phyloP scores from a whole-genome alignment of 2,329 filamentous ascomycete genomes.

The Fusarium bulbicola region DNA sequence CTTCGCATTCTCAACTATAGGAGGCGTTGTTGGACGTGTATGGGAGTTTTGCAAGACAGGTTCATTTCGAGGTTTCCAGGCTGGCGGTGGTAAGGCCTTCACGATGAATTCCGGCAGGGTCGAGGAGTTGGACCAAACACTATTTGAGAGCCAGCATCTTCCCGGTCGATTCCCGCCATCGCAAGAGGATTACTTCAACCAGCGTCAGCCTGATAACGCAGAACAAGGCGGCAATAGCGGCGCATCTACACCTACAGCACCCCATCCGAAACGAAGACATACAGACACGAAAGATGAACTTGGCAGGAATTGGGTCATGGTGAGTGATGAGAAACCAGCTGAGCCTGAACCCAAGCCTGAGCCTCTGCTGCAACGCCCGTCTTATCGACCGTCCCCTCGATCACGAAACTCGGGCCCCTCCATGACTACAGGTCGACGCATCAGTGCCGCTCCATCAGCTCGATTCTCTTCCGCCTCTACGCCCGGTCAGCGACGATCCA shows the following conservation, averaged over 20 bases:
- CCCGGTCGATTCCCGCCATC: slow-evolving; percentile 45
- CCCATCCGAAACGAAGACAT: slow-evolving; percentile 64
- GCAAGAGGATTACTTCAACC: slow-evolving; percentile 41
- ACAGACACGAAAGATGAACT: slow-evolving; percentile 65
- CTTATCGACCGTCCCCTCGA: slow-evolving; percentile 40
- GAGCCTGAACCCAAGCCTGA: slow-evolving; percentile 32
- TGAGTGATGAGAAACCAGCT: slow-evolving; percentile 54
- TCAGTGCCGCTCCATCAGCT: slow-evolving; percentile 50
- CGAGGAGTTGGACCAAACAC: slow-evolving; percentile 33
- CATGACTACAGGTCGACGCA: slow-evolving; percentile 53
- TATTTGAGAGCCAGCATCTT: slow-evolving; percentile 36
- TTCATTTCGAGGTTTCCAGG: slow-evolving; percentile 85
- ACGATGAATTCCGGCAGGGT: slow-evolving; percentile 53
- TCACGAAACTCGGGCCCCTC: slow-evolving; percentile 48
- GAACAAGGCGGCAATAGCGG: slow-evolving; percentile 46
- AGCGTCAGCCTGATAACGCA: slow-evolving; percentile 13
- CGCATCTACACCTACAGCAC: slow-evolving; percentile 55
- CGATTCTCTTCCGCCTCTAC: slow-evolving; percentile 46
- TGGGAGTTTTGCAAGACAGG: slow-evolving; percentile 83
- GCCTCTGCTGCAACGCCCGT: slow-evolving; percentile 40
- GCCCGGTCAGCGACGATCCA: slow-evolving; percentile 33
- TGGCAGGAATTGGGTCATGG: slow-evolving; percentile 76
- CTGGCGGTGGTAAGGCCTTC: slow-evolving; percentile 82
- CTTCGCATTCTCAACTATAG: slow-evolving; percentile 69
- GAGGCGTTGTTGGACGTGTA: slow-evolving; percentile 77